Conservation (phyloP, 2,329 filamentous ascomycete species). For the Cryphonectria carpinicola region DNA sequence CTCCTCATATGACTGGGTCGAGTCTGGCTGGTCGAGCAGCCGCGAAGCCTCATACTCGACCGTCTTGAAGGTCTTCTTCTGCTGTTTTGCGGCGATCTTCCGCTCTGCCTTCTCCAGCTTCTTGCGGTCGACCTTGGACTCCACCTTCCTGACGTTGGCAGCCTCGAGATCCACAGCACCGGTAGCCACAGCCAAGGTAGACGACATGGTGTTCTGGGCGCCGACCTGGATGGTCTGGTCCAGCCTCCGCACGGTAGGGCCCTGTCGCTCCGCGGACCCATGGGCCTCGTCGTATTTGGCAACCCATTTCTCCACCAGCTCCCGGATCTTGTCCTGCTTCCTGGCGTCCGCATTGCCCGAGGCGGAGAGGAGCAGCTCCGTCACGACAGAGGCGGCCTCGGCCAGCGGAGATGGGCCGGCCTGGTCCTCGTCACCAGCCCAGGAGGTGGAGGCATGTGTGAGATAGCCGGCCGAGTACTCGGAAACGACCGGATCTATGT, state of each 20-base stretch:
- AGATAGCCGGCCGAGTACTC: conserved; percentile 95
- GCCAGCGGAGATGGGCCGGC: conserved; percentile 74
- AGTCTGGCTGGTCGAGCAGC: conserved; percentile 80
- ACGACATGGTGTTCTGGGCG: conserved; percentile 93
- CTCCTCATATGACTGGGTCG: conserved; percentile 93
- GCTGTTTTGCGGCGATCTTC: conserved; percentile 97
- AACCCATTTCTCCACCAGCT: conserved; percentile 89
- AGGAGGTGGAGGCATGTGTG: conserved; percentile 86
- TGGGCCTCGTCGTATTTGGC: conserved; percentile 76
- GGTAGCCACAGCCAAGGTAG: conserved; percentile 84
- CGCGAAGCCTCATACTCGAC: conserved; percentile 97
- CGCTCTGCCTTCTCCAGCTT: conserved; percentile 98
- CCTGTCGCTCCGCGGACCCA: conserved; percentile 71
- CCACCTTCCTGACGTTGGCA: conserved; percentile 88
- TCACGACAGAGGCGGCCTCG: conserved; percentile 83
- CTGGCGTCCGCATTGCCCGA: conserved; percentile 76
- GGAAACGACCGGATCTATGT: conserved; percentile 85
- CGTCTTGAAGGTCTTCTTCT: conserved; percentile 97
- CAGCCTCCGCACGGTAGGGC: conserved; percentile 78
- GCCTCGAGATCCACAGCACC: conserved; percentile 91
- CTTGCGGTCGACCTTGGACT: conserved; percentile 97
- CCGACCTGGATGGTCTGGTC: conserved; percentile 96
- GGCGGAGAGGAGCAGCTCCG: conserved; percentile 90
- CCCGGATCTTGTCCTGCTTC: conserved; percentile 77
- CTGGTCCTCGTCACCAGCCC: conserved; percentile 69